Conservation (phyloP, 345 rosid species). For the Aegle marmelos region DNA sequence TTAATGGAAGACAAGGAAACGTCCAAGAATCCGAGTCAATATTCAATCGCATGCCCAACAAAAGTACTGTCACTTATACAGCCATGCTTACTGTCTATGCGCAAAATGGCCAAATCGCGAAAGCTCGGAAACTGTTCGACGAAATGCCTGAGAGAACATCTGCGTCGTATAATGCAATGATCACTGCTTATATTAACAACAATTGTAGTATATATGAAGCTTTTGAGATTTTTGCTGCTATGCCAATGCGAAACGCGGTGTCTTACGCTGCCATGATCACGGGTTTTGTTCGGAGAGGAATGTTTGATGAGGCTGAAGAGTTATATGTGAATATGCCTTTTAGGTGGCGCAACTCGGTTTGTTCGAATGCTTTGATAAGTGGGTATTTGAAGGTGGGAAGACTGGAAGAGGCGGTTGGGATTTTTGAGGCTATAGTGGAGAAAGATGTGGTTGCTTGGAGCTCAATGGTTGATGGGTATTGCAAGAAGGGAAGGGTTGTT, state of each 20-base stretch:
- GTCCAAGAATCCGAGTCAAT: conserved; percentile 54
- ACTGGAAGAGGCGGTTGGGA: conserved; percentile 44
- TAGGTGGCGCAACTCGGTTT: conserved; percentile 61
- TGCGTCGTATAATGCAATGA: conserved; percentile 73
- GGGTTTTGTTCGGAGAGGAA: conserved; percentile 53
- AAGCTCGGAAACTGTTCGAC: conserved; percentile 59
- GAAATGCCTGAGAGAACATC: conserved; percentile 65
- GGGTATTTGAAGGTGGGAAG: conserved; percentile 62
- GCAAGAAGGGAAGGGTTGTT: conserved; percentile 52
- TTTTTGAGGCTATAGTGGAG: conserved; percentile 55
- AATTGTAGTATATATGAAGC: conserved; percentile 39
- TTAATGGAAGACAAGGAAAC: conserved; percentile 54
- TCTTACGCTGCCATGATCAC: conserved; percentile 74
- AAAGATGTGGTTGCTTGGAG: conserved; percentile 72
- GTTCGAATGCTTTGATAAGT: conserved; percentile 65
- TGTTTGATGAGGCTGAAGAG: conserved; percentile 51
- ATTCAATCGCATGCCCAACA: conserved; percentile 53
- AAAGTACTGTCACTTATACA: conserved; percentile 65
- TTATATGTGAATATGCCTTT: conserved; percentile 41
- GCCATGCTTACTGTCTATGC: conserved; percentile 71
- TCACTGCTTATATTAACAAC: conserved; percentile 57
- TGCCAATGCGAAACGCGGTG: conserved; percentile 51
- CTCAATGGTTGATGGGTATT: conserved; percentile 72
- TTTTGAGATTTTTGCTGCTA: conserved; percentile 38
- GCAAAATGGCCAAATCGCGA: conserved; percentile 45